phyloP scores from a whole-genome alignment of 164 flowering plant genomes.

The Annona cherimola region DNA sequence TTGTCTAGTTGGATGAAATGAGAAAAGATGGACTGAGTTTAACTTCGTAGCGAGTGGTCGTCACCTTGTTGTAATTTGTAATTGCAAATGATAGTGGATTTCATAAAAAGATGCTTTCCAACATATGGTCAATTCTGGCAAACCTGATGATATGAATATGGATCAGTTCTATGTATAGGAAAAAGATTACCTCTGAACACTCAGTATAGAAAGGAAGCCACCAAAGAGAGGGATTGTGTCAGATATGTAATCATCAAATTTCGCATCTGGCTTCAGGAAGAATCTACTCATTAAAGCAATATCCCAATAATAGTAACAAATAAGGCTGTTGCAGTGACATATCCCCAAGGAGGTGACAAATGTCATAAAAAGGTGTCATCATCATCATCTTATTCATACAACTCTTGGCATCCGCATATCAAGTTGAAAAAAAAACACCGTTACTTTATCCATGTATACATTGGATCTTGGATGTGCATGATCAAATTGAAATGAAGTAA shows the following conservation, averaged over 20 bases:
- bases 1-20: constrained; percentile 95
- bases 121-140: constrained; percentile 12
- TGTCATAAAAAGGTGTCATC: no score
- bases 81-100: no score
- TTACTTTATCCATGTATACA: no score
- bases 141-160: not conserved
- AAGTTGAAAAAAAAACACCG: no score
- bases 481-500: no score
- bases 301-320: constrained; percentile 76
- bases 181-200: constrained; percentile 70
- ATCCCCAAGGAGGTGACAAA: constrained; percentile 60
- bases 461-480: no score
- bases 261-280: no score
- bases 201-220: constrained; percentile 80
- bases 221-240: constrained; percentile 85
- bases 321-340: constrained; percentile 63
- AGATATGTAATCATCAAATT: constrained; percentile 72
- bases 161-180: no score
- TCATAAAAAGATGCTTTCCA: constrained; percentile 27
- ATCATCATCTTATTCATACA: no score
- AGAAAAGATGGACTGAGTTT: constrained; percentile 24
- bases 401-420: no score
- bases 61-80: constrained; percentile 30
- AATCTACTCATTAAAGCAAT: constrained; percentile 43
- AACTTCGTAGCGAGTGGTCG: constrained; percentile 83